Conservation (phyloP, 805 yeast genomes). For the Kluyveromyces starmeri region DNA sequence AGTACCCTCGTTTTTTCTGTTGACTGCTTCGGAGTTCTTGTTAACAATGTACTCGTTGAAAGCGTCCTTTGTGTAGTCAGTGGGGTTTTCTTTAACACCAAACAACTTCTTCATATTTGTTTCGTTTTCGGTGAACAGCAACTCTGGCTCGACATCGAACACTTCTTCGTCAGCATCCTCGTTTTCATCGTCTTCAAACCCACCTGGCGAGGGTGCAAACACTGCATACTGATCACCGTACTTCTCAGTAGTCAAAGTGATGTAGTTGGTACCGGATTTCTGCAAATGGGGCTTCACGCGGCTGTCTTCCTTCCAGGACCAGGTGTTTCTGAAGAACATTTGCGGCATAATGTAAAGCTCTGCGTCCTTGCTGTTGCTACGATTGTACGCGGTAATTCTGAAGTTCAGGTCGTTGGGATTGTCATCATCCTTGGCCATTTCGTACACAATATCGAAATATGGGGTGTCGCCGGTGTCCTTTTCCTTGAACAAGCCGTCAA, state of each 20-base stretch:
- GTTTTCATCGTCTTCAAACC: constrained; percentile 33
- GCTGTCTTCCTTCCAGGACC: constrained; percentile 78
- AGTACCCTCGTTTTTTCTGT: constrained; percentile 68
- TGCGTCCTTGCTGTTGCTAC: constrained; percentile 68
- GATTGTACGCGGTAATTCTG: constrained; percentile 79
- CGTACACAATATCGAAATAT: constrained; percentile 82
- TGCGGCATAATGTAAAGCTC: constrained; percentile 85
- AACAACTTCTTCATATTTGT: constrained; percentile 67
- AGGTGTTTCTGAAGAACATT: constrained; percentile 73
- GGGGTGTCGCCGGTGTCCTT: constrained; percentile 44
- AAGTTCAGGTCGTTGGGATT: constrained; percentile 75
- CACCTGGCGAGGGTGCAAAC: constrained; percentile 82
- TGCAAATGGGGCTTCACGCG: constrained; percentile 43
- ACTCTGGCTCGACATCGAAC: constrained; percentile 63
- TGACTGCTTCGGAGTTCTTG: constrained; percentile 49
- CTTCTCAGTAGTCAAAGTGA: constrained; percentile 57
- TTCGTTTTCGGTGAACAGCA: constrained; percentile 84
- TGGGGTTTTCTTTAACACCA: constrained; percentile 45
- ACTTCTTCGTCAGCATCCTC: constrained; percentile 6
- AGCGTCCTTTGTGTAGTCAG: constrained; percentile 72
- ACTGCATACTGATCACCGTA: constrained; percentile 57
- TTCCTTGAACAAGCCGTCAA: constrained; percentile 54
- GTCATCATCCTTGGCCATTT: constrained; percentile 78
- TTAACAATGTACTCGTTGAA: constrained; percentile 77
- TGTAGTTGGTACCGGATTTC: constrained; percentile 35